Conservation (phyloP, 495 filamentous ascomycete species). For the Wilcoxina mikolae region DNA sequence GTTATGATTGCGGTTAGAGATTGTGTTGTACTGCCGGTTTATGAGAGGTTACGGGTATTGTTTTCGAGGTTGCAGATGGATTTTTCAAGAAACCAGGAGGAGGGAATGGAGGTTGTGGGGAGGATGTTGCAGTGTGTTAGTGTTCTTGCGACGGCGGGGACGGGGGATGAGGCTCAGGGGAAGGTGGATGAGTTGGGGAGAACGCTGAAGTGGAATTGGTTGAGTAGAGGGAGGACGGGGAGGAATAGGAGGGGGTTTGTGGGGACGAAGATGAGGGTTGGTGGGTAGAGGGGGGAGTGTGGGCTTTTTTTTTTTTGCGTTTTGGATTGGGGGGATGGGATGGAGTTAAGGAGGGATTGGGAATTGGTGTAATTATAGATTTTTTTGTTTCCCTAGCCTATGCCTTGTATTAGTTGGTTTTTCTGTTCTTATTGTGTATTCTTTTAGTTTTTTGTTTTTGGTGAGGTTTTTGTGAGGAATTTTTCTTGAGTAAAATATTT, state of each 20-base stretch:
- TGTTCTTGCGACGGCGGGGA: slow-evolving; percentile 60
- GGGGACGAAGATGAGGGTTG: slow-evolving; percentile 37
- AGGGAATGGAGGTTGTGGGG: slow-evolving; percentile 84
- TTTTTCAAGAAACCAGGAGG: slow-evolving; percentile 49
- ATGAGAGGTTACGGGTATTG: slow-evolving; percentile 63
- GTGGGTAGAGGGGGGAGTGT: slow-evolving; percentile 9
- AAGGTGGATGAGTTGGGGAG: slow-evolving; percentile 71
- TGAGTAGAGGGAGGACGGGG: slow-evolving; percentile 77
- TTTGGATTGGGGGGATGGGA: too few relatives aligned
- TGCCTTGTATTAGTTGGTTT: too few relatives aligned
- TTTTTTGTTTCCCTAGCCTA: too few relatives aligned
- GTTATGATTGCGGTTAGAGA: slow-evolving; percentile 85
- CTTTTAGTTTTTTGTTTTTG: too few relatives aligned
- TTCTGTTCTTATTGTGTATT: too few relatives aligned
- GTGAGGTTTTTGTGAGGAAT: too few relatives aligned
- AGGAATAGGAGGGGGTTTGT: slow-evolving; percentile 83
- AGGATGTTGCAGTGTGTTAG: slow-evolving; percentile 94
- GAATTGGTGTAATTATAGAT: too few relatives aligned
- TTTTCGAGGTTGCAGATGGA: slow-evolving; percentile 87
- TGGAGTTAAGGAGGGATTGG: too few relatives aligned
- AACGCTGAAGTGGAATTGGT: slow-evolving; percentile 88
- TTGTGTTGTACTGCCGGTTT: slow-evolving; percentile 67
- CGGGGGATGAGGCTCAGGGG: slow-evolving; percentile 54
- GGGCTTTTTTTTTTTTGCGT: too few relatives aligned
- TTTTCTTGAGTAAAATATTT: too few relatives aligned